Evolutionary conservation across 2,329 filamentous ascomycete genomes (phyloP).

Genomic region (Fusarium coffeatum): DNA sequence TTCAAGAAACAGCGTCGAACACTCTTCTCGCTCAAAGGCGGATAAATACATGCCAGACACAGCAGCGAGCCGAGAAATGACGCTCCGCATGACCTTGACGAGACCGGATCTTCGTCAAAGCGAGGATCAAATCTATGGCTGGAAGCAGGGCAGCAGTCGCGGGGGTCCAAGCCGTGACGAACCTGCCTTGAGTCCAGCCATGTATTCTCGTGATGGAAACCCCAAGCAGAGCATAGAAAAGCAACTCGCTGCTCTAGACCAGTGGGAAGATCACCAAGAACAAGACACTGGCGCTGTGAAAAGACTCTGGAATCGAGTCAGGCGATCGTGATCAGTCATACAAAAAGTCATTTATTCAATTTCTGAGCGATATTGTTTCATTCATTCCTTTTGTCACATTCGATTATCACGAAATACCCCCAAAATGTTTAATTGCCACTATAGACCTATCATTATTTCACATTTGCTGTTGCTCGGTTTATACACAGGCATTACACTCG

Average conservation of each 20-base stretch:
- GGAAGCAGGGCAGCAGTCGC: constrained; percentile 63
- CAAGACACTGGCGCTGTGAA: constrained; percentile 67
- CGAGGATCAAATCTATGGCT: constrained; percentile 78
- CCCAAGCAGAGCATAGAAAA: constrained; percentile 66
- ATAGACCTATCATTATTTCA: constrained; percentile 21
- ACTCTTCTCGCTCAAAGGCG: constrained; percentile 46
- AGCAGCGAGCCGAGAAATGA: constrained; percentile 83
- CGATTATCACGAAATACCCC: constrained; percentile 42
- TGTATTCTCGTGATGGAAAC: constrained; percentile 50
- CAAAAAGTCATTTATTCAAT: constrained; percentile 1
- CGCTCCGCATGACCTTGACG: constrained; percentile 93
- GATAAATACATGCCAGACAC: constrained; percentile 63
- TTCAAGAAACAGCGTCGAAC: constrained; percentile 45
- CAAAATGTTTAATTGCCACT: constrained; percentile 33
- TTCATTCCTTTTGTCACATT: constrained; percentile 16
- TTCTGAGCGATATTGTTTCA: constrained; percentile 3
- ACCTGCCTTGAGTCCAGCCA: constrained; percentile 33
- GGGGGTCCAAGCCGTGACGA: constrained; percentile 57
- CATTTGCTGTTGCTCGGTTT: constrained; percentile 7
- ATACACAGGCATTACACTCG: constrained; percentile 21
- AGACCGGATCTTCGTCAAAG: constrained; percentile 84
- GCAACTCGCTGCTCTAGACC: constrained; percentile 65
- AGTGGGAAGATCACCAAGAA: constrained; percentile 51
- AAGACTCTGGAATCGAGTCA: constrained; percentile 72
- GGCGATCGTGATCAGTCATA: constrained; percentile 52